phyloP scores from a whole-genome alignment of 2,329 filamentous ascomycete genomes.

The Stagonosporopsis cucurbitacearum region DNA sequence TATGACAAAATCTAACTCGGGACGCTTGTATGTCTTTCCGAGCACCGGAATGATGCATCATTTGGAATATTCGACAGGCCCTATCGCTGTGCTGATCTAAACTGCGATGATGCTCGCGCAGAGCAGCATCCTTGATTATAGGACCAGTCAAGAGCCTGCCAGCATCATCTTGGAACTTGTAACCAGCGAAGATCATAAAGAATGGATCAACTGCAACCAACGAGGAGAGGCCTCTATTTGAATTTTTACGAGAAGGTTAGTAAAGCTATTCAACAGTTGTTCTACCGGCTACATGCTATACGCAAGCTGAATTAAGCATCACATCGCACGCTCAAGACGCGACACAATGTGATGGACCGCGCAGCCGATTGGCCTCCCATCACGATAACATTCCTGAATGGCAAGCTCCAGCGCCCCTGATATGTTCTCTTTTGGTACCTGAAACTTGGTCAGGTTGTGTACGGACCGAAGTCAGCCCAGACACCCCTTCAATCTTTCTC shows the following conservation, averaged over 20 bases:
- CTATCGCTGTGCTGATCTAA: too few relatives aligned
- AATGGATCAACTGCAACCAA: too few relatives aligned
- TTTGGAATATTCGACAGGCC: too few relatives aligned
- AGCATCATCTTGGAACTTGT: too few relatives aligned
- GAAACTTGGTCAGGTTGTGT: conserved; percentile 1
- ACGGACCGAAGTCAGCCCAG: conserved; percentile 6
- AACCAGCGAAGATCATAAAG: too few relatives aligned
- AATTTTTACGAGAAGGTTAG: too few relatives aligned
- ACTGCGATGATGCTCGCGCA: too few relatives aligned
- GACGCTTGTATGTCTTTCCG: background rate
- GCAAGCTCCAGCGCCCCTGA: background rate
- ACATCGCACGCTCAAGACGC: background rate
- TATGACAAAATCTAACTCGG: background rate
- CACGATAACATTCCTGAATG: background rate
- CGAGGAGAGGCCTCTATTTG: too few relatives aligned
- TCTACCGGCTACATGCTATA: background rate
- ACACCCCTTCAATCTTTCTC: conserved; percentile 10
- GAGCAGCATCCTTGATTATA: too few relatives aligned
- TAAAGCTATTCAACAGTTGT: too few relatives aligned
- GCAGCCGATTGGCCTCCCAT: background rate
- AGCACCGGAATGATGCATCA: background rate
- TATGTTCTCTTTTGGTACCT: background rate
- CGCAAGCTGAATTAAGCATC: background rate
- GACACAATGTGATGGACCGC: background rate
- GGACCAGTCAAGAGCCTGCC: too few relatives aligned